Base-by-base conservation (phyloP, 371 early-diverging fungal genomes). In the Mortierella sp. region DNA sequence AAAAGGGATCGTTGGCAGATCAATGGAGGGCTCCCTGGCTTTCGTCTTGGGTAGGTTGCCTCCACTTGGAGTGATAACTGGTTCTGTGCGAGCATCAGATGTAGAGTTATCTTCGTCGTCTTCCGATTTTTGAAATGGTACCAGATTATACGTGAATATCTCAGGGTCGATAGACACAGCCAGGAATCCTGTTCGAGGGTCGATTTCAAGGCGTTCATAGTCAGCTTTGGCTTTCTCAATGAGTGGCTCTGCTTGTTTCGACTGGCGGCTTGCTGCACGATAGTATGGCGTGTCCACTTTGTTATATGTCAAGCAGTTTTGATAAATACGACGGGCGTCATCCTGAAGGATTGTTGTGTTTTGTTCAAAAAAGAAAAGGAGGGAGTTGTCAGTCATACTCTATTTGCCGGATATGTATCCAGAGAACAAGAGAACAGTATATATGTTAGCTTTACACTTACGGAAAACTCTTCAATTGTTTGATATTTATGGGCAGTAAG, bases 241-340 rank as follows among this genome's bases (percentile, higher is more conserved):
- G 2, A 88, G 66, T 14, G 79, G 80, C 26, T 79, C 69, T 1
- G 86, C 72, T 14, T 77, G 66, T 55, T 84, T 86, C 40, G 86
- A 71, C 28, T 91, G 68, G 32, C 86, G 75, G 35, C 84, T 84
- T 0, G 96, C 97, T 1, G 91, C 75, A 51, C 89, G 88, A 73
- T 88, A 92, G 75, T 94, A 97, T 5, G 87, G 72, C 0, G 96
- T 96, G 20, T 93, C 91, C 0, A 88, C 81, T 55, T 86, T 86
- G 84, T 97, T 97, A 84, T 96, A 97, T 0, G 87, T 75, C 87
- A 91, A 86, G 54, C 94, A 90, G 84, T 97, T 97, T 22, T 77
- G 72, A 85, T 93, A 94, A 24, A 95, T 93, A 62, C 93, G 79
- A 6, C 87, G 77, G 32, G 94, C 66, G 73, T 95, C 96, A 30